These are phyloP conservation scores for Cryomyces minteri DNA, from an alignment of 495 filamentous ascomycete genomes.

Conservation along the genomic window DNA sequence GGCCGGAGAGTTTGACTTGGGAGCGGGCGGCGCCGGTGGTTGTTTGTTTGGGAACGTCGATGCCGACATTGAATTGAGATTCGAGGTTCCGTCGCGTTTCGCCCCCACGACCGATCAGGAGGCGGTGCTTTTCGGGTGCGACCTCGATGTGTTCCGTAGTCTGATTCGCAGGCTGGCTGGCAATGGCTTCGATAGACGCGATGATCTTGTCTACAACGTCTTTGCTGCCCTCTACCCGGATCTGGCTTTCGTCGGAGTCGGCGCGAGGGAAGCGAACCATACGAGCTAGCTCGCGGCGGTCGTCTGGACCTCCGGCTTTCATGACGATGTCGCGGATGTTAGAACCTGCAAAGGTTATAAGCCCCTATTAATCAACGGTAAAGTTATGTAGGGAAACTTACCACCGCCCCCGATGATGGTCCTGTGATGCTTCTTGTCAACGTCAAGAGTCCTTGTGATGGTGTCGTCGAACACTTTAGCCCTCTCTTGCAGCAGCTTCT, in stretches of 20 bases:
- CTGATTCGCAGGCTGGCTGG: slow-evolving; percentile 62
- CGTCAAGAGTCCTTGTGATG: slow-evolving; percentile 60
- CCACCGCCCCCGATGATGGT: slow-evolving; percentile 76
- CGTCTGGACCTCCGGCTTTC: slow-evolving; percentile 75
- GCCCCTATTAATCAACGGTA: neutral
- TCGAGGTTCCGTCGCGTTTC: slow-evolving; percentile 74
- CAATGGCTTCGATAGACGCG: slow-evolving; percentile 57
- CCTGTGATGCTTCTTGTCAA: slow-evolving; percentile 84
- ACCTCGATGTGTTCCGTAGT: slow-evolving; percentile 60
- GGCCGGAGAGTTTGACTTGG: slow-evolving; percentile 67
- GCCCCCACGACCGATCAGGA: slow-evolving; percentile 83
- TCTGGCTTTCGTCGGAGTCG: slow-evolving; percentile 61
- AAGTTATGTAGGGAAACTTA: slow-evolving; percentile 26
- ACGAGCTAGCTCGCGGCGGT: slow-evolving; percentile 58
- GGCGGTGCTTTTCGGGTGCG: slow-evolving; percentile 68
- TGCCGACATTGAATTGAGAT: slow-evolving; percentile 66
- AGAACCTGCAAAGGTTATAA: slow-evolving; percentile 42
- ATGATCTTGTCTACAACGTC: slow-evolving; percentile 80
- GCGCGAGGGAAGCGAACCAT: slow-evolving; percentile 80
- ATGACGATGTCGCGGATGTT: slow-evolving; percentile 76
- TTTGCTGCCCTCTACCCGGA: slow-evolving; percentile 68
- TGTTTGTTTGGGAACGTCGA: slow-evolving; percentile 70
- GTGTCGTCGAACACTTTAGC: slow-evolving; percentile 71
- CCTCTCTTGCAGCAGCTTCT: slow-evolving; percentile 72
- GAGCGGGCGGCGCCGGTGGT: slow-evolving; percentile 45